These are phyloP conservation scores for Penicillium herquei DNA, from an alignment of 495 filamentous ascomycete genomes.

Conservation along the genomic window DNA sequence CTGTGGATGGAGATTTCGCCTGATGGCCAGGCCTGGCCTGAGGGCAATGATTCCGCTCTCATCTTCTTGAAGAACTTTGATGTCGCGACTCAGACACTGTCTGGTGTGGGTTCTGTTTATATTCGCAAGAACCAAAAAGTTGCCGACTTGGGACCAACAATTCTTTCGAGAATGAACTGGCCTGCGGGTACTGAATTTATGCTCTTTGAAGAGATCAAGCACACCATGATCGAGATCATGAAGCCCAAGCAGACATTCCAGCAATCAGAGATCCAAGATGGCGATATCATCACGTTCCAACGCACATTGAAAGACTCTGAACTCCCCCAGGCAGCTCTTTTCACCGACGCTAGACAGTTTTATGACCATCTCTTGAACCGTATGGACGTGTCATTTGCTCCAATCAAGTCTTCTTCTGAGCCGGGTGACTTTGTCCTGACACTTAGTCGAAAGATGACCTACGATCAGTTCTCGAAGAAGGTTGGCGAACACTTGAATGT, in stretches of 20 bases:
- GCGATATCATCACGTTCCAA: conserved; percentile 96
- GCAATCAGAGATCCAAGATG: conserved; percentile 92
- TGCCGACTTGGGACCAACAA: conserved; percentile 75
- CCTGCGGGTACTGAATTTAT: conserved; percentile 57
- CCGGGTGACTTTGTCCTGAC: conserved; percentile 66
- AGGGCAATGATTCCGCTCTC: conserved; percentile 61
- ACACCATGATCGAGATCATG: conserved; percentile 92
- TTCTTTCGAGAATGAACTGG: conserved; percentile 87
- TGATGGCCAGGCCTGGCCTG: conserved; percentile 61
- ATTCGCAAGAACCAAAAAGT: conserved; percentile 85
- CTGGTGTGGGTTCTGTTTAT: conserved; percentile 77
- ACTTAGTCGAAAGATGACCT: conserved; percentile 82
- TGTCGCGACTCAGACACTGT: conserved; percentile 66
- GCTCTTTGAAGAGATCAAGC: conserved; percentile 97
- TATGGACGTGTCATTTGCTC: conserved; percentile 59
- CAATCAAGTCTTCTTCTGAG: conserved; percentile 33
- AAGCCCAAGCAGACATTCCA: conserved; percentile 86
- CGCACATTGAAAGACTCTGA: conserved; percentile 62
- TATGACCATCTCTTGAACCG: conserved; percentile 92
- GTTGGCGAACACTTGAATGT: conserved; percentile 78
- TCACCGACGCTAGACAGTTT: conserved; percentile 72
- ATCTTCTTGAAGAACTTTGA: conserved; percentile 95
- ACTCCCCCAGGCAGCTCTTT: conserved; percentile 42
- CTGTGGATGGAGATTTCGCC: conserved; percentile 82
- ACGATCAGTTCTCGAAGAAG: conserved; percentile 84